Percentiles rank a stretch among this genome's conserved stretches.
These are phyloP conservation scores for Penicillium paradoxum DNA, from an alignment of 495 filamentous ascomycete species.

Conservation along the genomic window DNA sequence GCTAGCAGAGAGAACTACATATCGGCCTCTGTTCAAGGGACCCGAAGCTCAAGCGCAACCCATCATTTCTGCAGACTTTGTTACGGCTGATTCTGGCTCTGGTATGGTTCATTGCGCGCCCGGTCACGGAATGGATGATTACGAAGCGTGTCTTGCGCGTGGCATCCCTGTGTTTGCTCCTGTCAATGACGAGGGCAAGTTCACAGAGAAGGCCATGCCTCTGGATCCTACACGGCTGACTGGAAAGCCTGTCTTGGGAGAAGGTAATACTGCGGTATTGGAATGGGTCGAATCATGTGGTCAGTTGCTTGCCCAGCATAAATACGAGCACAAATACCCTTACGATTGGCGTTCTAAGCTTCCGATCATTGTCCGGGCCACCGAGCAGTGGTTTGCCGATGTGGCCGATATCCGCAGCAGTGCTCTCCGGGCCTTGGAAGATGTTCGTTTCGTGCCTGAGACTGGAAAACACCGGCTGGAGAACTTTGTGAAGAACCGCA, in stretches of 20 bases:
- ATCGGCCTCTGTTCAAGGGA: slow-evolving; percentile 61
- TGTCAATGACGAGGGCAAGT: slow-evolving; percentile 73
- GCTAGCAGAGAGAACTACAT: slow-evolving; percentile 55
- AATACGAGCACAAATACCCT: slow-evolving; percentile 85
- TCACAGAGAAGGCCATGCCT: slow-evolving; percentile 71
- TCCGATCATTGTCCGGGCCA: slow-evolving; percentile 86
- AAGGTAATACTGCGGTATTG: slow-evolving; percentile 65
- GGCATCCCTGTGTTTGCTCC: slow-evolving; percentile 71
- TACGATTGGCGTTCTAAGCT: slow-evolving; percentile 96
- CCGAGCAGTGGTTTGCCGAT: slow-evolving; percentile 96
- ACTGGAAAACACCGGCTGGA: slow-evolving; percentile 65
- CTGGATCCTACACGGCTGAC: slow-evolving; percentile 53
- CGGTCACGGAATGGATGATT: slow-evolving; percentile 96
- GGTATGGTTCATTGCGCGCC: slow-evolving; percentile 92
- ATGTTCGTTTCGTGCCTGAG: slow-evolving; percentile 74
- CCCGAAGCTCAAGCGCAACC: slow-evolving; percentile 51
- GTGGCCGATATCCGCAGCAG: slow-evolving; percentile 71
- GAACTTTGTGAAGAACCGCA: slow-evolving; percentile 79
- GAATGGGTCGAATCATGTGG: slow-evolving; percentile 50
- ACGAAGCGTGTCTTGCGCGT: slow-evolving; percentile 64
- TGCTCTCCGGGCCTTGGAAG: slow-evolving; percentile 61
- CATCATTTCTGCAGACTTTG: slow-evolving; percentile 78
- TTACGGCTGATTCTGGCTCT: slow-evolving; percentile 79
- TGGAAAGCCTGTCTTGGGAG: slow-evolving; percentile 57
- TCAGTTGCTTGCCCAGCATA: slow-evolving; percentile 60